phyloP scores from a whole-genome alignment of 2,329 filamentous ascomycete genomes.

The Colletotrichum nymphaeae region DNA sequence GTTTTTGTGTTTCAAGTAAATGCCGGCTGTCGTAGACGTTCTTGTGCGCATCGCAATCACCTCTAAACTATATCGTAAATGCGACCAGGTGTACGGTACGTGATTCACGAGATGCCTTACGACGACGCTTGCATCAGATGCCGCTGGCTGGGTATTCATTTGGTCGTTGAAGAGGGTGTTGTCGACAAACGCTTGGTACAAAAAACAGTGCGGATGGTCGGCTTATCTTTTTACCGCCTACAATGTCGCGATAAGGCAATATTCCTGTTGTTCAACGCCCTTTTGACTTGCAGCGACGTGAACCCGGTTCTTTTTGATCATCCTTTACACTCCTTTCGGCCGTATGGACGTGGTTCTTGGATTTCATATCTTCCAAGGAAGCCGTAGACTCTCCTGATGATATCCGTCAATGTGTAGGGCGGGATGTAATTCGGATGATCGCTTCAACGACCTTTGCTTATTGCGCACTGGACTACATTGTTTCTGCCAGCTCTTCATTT shows the following conservation, averaged over 20 bases:
- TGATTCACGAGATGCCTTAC: neutral
- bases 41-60: neutral
- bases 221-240: neutral
- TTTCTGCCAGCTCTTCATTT: too few species aligned
- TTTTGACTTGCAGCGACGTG: too few species aligned
- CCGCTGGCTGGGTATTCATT: neutral
- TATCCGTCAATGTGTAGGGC: too few species aligned
- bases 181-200: neutral
- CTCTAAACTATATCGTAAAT: neutral
- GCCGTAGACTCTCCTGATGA: too few species aligned
- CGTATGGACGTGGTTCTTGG: too few species aligned
- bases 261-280: too few species aligned
- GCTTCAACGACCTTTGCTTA: too few species aligned
- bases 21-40: neutral
- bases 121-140: neutral
- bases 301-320: too few species aligned
- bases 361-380: too few species aligned
- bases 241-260: neutral
- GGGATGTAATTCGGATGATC: too few species aligned
- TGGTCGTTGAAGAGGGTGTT: neutral
- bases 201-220: neutral
- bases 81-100: neutral
- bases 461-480: too few species aligned
- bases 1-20: neutral
- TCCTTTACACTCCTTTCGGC: too few species aligned